Base-by-base conservation (phyloP, 148 eudicot species). In the Salicornia ramosissima region DNA sequence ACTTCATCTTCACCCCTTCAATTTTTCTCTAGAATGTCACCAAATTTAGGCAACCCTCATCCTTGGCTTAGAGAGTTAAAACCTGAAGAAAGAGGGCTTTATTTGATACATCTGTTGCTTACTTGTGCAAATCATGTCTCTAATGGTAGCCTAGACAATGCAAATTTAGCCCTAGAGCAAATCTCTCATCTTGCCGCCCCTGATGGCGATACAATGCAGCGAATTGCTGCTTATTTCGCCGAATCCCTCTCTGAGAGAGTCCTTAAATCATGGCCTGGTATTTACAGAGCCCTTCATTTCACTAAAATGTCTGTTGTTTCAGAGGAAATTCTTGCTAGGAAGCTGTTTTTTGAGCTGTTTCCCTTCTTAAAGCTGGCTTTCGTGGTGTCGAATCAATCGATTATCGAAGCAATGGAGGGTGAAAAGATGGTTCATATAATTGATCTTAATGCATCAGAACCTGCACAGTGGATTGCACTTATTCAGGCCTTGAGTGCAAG, bases 171-270 rank as follows among this genome's bases (percentile, higher is more conserved):
- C 47, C 98, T 94, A 29, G 98, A 90, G 26, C 92, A 88, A 80
- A 90, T 90, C 34, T 88, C 98, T 13, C 92, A 87, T 7, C 88
- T 94, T 9, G 85, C 97, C 15, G 61, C 97, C 6, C 90, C 98
- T 18, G 84, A 86, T 33, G 98, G 98, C 3, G 98, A 94, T 78
- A 90, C 98, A 2, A 90, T 94, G 98, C 98, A 94, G 77, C 83
- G 98, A 16, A 94, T 93, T 13, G 97, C 98, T 5, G 79, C 98
- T 18, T 90, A 94, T 74, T 94, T 94, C 54, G 80, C 97, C 1
- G 96, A 90, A 77, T 90, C 98, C n/a, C 82, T 94, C 0, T 91
- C 92, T 11, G 92, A 94, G 19, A 81, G 89, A 75, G 80, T 86
- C 49, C 86, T 94, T 12, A 87, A 86, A 72, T 72, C 84, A 55